Evolutionary conservation across 345 rosid species (phyloP).

Genomic region (Conringia planisiliqua): DNA sequence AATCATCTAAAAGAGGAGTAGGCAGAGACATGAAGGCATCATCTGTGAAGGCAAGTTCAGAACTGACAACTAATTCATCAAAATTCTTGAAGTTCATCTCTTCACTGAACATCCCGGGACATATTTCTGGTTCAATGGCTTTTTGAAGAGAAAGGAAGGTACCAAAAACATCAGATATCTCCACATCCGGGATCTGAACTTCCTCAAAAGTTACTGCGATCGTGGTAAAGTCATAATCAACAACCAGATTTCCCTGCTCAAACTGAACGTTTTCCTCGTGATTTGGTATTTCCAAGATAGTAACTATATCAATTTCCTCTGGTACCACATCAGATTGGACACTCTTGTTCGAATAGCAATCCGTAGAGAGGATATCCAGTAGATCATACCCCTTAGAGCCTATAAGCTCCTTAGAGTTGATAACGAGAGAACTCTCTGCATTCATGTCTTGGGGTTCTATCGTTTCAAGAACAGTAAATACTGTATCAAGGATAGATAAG

Average conservation of each 20-base stretch:
- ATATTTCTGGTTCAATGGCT: constrained; percentile 41
- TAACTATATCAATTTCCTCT: constrained; percentile 43
- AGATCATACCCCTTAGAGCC: constrained; percentile 40
- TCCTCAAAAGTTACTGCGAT: constrained; percentile 49
- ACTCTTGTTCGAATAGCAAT: constrained; percentile 42
- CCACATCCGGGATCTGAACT: constrained; percentile 45
- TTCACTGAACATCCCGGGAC: constrained; percentile 47
- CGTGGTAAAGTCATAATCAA: constrained; percentile 26
- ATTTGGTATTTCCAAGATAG: constrained; percentile 39
- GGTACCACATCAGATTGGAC: constrained; percentile 39
- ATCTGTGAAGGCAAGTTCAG: constrained; percentile 67
- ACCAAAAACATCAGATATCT: constrained; percentile 43
- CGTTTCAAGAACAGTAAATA: constrained; percentile 45
- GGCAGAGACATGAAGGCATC: constrained; percentile 79
- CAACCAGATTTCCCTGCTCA: constrained; percentile 31
- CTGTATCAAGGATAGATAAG: constrained; percentile 42
- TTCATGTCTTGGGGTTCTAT: constrained; percentile 32
- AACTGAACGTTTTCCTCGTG: constrained; percentile 25
- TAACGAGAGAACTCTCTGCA: constrained; percentile 28
- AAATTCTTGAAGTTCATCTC: constrained; percentile 64
- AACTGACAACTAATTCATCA: constrained; percentile 62
- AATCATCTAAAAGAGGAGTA: constrained; percentile 52
- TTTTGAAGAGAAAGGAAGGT: constrained; percentile 38
- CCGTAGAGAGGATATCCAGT: constrained; percentile 43
- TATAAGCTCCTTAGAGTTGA: constrained; percentile 43